Base-by-base conservation (phyloP, 148 eudicot species). In the Rhododendron henanense region DNA sequence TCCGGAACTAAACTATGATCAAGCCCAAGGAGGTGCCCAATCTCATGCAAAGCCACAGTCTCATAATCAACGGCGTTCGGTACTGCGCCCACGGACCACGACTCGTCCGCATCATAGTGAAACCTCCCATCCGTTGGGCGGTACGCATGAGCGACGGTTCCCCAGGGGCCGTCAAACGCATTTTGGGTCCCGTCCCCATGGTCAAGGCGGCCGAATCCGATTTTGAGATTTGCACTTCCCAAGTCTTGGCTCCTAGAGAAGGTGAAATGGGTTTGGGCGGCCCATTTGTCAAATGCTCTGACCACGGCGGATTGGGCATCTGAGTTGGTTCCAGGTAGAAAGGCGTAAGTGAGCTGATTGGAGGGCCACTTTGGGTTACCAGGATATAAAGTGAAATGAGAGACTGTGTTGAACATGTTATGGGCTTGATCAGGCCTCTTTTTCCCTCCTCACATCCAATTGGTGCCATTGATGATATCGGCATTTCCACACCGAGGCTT, bases 21-120 rank as follows among this genome's bases (percentile, higher is more conserved):
- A 63, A 63, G 69, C 28, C 69, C 69, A 63, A 63, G 69, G 10
- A 63, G 69, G 69, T 63, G 69, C 69, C 69, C 69, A 63, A 63
- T 63, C 69, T 63, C 69, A n/a, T 63, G 69, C 69, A 63, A 63
- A 18, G 89, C 91, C 47, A 89, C 87, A 0, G 87, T 81, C 50
- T 85, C 91, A 47, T 85, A 47, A 57, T 87, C 86, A 2, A 25
- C 0, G 0, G 61, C 23, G 35, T 8, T 57, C 0, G 79, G 69
- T 21, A 23, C 69, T 6, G 10, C 9, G 28, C 69, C 69, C 11
- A 63, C 28, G 28, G 69, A 21, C 88, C 90, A 86, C 0, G 0
- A 1, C 67, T 79, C 84, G 21, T 84, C 84, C 23, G 48, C 86
- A 11, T 86, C 88, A 14, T 28, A 88, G 11, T 88, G 90, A 21